These are phyloP conservation scores for Scutellaria galericulata DNA, from an alignment of 257 asterid genomes.

Conservation along the genomic window DNA sequence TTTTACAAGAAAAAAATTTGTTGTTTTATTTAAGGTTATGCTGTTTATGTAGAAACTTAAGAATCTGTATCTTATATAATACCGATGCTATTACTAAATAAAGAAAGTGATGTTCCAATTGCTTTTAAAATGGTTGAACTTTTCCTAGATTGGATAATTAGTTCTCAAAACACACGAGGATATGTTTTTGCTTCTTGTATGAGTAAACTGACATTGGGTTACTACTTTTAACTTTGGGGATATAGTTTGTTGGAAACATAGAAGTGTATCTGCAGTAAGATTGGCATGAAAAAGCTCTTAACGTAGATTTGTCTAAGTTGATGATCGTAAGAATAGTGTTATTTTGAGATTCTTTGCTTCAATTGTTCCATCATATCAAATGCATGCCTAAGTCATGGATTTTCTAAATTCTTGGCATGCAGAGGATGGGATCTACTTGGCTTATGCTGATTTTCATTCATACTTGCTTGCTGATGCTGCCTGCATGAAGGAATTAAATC, in stretches of 20 bases:
- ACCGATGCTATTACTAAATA: not conserved
- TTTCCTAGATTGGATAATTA: not conserved
- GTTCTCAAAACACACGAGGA: not conserved
- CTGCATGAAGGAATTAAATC: conserved; percentile 87
- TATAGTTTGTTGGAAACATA: not conserved
- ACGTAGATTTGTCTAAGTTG: not conserved
- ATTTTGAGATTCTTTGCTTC: conserved; percentile 31
- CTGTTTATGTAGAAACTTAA: conserved; percentile 27
- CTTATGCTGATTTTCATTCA: conserved; percentile 82
- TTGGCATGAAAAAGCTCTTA: conserved; percentile 19
- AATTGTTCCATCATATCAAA: conserved; percentile 19
- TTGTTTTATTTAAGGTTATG: conserved; percentile 11
- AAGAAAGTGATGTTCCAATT: not conserved
- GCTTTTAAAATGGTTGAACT: conserved; percentile 15
- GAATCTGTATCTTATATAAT: conserved; percentile 7
- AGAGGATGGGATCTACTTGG: conserved; percentile 90
- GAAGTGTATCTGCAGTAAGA: not conserved
- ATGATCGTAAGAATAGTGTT: conserved; percentile 13
- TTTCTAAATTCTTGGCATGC: conserved; percentile 39
- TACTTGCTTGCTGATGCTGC: conserved; percentile 83
- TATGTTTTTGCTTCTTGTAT: conserved; percentile 22
- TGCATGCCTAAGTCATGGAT: conserved; percentile 17
- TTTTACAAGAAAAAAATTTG: conserved; percentile 3
- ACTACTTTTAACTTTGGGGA: conserved; percentile 2
- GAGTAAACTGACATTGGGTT: not conserved